Evolutionary conservation across 2,329 filamentous ascomycete genomes (phyloP).

Genomic region (Mariannaea elegans): DNA sequence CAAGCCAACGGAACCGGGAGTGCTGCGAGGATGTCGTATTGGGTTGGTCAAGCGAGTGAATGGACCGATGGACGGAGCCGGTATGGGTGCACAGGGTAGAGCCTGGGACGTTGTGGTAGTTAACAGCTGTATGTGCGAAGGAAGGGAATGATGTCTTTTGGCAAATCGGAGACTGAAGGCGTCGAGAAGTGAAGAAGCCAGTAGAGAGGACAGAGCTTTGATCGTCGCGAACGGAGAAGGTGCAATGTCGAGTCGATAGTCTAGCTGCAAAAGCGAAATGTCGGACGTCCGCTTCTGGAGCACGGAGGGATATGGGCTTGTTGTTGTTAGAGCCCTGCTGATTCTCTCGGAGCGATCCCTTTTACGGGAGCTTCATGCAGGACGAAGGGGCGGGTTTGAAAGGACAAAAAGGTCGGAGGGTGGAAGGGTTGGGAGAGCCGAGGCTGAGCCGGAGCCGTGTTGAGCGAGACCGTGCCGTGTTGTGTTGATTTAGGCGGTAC

Average conservation of each 20-base stretch:
- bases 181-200: not conserved
- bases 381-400: constrained; percentile 27
- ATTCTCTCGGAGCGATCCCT: constrained; percentile 38
- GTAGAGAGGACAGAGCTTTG: not conserved
- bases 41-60: constrained; percentile 8
- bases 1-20: constrained; percentile 12
- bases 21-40: not conserved
- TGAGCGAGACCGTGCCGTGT: not conserved
- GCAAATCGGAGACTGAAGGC: not conserved
- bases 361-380: constrained; percentile 35
- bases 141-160: not conserved
- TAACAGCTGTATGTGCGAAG: not conserved
- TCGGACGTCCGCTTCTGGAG: not conserved
- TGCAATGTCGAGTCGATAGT: constrained; percentile 13
- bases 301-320: not conserved
- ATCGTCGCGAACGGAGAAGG: constrained; percentile 7
- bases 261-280: not conserved
- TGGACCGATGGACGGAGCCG: not conserved
- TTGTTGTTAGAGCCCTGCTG: constrained; percentile 27
- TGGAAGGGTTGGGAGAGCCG: constrained; percentile 13
- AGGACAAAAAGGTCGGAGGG: not conserved
- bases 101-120: not conserved
- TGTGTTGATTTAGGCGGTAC: not conserved
- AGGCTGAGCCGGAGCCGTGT: constrained; percentile 14
- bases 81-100: not conserved